Evolutionary conservation across 1,284 basidiomycete genomes (phyloP), one percentile per base, ranked within the genome.

Genomic region (Ustilago cynodontis): DNA sequence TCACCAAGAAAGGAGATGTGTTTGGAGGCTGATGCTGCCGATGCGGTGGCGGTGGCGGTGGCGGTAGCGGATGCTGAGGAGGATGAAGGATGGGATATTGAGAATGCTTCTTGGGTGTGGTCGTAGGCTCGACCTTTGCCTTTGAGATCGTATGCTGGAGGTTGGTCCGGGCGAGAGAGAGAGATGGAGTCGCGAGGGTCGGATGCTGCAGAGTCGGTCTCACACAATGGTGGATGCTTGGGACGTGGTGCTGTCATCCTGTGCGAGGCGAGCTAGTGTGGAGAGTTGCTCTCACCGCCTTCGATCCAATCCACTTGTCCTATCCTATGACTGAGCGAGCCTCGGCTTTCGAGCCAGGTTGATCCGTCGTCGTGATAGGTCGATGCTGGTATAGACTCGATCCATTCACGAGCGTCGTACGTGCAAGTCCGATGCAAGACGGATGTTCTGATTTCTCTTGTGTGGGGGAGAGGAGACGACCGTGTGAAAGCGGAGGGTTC

Each of bases 191-290:
- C 59, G 37, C 54, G 58, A 1, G 70, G 74, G 26, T 77, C 65
- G 8, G 69, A 72, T 20, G 69, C 65, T 24, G 69, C 57, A n/a
- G 65, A 50, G 62, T 77, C 70, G 35, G 70, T 77, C 64, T 77
- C 75, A 57, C 75, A 77, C 60, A 77, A 64, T 65, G 66, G 75
- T 26, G 70, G 75, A 62, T 70, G 75, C n/a, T 53, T 50, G 6
- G 72, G 68, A 26, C 72, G 66, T 59, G 57, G 59, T 29, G 60
- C 59, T 24, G 63, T 53, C 72, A 75, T 75, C 13, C 3, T 60
- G 20, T 18, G 29, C n/a, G n/a, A n/a, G n/a, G n/a, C n/a, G 52
- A 33, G 10, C 26, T 58, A 24, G 14, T 22, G 16, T 22, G 5
- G 24, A 37, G 50, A 28, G 37, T 24, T 31, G 43, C 14, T 13